Conservation (phyloP, 75 land plant species). For the Cupressus sempervirens region DNA sequence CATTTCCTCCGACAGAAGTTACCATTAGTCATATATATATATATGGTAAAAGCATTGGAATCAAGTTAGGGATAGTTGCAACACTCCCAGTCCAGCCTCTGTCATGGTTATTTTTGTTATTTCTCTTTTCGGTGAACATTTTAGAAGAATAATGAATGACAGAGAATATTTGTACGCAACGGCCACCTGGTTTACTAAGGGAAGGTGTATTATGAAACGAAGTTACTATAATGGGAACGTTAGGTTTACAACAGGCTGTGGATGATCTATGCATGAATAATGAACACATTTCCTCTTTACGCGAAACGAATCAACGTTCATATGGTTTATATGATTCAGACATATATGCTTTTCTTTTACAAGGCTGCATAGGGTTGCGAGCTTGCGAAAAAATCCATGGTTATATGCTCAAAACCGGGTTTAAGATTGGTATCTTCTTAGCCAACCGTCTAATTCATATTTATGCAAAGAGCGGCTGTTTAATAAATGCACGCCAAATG, state of each 20-base stretch:
- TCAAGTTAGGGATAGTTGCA: no score
- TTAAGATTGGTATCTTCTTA: conserved; percentile 8
- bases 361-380: background rate
- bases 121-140: no score
- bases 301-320: background rate
- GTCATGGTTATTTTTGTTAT: no score
- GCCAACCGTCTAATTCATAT: conserved; percentile 21
- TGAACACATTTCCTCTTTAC: background rate
- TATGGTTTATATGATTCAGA: background rate
- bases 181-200: no score
- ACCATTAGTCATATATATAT: no score
- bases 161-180: no score
- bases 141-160: no score
- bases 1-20: no score
- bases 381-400: conserved; percentile 6
- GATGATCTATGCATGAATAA: conserved; percentile 1
- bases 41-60: no score
- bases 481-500: conserved; percentile 10
- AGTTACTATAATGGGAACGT: background rate
- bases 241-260: background rate
- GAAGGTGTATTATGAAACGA: background rate
- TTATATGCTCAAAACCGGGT: conserved; percentile 11
- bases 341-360: background rate
- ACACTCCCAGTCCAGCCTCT: no score
- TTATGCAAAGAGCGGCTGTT: conserved; percentile 20